phyloP scores from a whole-genome alignment of 2,329 filamentous ascomycete species.

The Aspergillus uvarum region DNA sequence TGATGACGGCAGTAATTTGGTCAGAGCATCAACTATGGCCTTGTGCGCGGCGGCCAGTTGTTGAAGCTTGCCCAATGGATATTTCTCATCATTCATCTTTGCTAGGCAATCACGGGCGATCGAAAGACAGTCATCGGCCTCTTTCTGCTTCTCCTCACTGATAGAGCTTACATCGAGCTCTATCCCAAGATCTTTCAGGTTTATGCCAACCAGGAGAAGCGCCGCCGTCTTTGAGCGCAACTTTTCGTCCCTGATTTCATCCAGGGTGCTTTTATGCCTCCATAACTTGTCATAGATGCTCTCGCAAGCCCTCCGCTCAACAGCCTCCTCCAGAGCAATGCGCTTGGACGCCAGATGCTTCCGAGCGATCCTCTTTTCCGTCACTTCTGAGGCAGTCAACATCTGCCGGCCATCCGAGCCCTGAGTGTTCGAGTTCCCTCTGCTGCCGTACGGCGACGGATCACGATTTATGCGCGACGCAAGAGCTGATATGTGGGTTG shows the following conservation, averaged over 20 bases:
- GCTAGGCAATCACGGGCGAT: slow-evolving; percentile 69
- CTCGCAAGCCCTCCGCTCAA: slow-evolving; percentile 83
- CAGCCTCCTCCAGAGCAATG: slow-evolving; percentile 78
- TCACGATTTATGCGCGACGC: slow-evolving; percentile 73
- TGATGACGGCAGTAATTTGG: slow-evolving; percentile 63
- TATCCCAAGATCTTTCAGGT: slow-evolving; percentile 78
- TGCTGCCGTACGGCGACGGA: slow-evolving; percentile 58
- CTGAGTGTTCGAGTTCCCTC: slow-evolving; percentile 54
- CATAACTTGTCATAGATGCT: slow-evolving; percentile 85
- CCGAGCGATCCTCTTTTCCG: slow-evolving; percentile 73
- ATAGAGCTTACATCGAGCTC: slow-evolving; percentile 60
- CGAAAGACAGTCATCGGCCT: slow-evolving; percentile 71
- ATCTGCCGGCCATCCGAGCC: slow-evolving; percentile 68
- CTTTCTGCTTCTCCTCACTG: slow-evolving; percentile 60
- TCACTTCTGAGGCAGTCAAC: slow-evolving; percentile 83
- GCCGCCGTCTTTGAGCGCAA: slow-evolving; percentile 91
- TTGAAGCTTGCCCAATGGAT: slow-evolving; percentile 86
- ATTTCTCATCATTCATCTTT: slow-evolving; percentile 82
- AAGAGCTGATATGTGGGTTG: slow-evolving; percentile 79
- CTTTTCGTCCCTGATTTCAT: slow-evolving; percentile 93
- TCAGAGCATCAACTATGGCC: slow-evolving; percentile 84
- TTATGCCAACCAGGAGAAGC: slow-evolving; percentile 85
- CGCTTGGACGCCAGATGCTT: slow-evolving; percentile 77
- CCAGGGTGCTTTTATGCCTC: slow-evolving; percentile 84
- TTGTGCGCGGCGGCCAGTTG: slow-evolving; percentile 87